Base-by-base conservation (phyloP, 345 rosid species). In the Erodium maritimum region DNA sequence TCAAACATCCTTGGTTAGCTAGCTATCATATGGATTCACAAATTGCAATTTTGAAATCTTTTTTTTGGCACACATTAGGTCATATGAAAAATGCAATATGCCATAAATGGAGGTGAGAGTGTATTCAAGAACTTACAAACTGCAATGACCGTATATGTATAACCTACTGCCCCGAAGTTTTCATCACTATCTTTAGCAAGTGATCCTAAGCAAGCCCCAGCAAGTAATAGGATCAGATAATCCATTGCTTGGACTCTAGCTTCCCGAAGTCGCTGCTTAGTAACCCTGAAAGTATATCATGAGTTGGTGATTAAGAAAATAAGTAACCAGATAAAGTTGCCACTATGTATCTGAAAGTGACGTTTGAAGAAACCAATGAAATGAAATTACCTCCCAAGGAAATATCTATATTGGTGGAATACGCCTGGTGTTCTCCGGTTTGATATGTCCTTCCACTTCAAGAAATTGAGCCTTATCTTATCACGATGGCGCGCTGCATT, bases 151-250 rank as follows among this genome's bases (percentile, higher is more conserved):
- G 95, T 83, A 46, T 89, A 79, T 23, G 81, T 77, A 60, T 87
- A 93, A 69, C 91, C 87, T 54, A 74, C 57, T 22, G 80, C 86
- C 57, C 97, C 99, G 60, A 93, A 87, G 59, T 70, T 79, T 69
- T 80, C 72, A 60, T 93, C 97, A 25, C 80, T 79, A 10, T 56
- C 71, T 68, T 80, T 78, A 54, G 75, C 65, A 45, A 93, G 66
- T 24, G 88, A 67, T 68, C 99, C 99, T 74, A 93, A 76, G 81
- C 95, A 89, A 60, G 90, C 90, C 62, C 96, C 99, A 50, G 97
- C 99, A 54, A 93, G 95, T 64, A 93, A 73, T 61, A 93, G 75
- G 65, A 93, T 93, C 63, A 93, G 66, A 61, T 75, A 93, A 75
- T 89, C 99, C 1, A 80, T 75, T 21, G 96, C 94, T 75, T 87